Conservation (phyloP, 2,329 filamentous ascomycete species). For the Curvularia sp. region DNA sequence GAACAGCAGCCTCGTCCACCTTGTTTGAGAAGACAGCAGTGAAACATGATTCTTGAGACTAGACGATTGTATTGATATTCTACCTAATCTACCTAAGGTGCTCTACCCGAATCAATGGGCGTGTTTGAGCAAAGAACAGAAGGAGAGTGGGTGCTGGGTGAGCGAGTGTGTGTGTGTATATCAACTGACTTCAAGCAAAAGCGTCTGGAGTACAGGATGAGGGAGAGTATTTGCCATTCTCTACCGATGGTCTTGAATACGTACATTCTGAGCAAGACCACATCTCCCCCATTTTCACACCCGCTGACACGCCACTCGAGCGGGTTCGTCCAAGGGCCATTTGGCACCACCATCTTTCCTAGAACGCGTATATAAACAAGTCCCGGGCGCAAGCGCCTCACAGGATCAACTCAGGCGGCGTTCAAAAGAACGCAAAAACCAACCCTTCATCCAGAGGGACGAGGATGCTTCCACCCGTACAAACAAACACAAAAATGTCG, state of each 20-base stretch:
- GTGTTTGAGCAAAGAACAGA: constrained; percentile 17
- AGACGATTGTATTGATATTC: constrained; percentile 16
- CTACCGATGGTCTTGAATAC: constrained; percentile 30
- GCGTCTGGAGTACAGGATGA: constrained; percentile 18
- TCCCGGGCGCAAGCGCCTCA: constrained; percentile 42
- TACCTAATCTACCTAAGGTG: constrained; percentile 23
- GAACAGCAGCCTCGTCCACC: not conserved
- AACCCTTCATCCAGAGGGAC: constrained; percentile 51
- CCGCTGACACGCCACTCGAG: constrained; percentile 22
- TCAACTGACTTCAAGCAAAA: constrained; percentile 9
- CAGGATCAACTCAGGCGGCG: constrained; percentile 46
- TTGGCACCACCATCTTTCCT: constrained; percentile 18
- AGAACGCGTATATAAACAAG: constrained; percentile 25
- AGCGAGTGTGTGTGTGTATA: constrained; percentile 22
- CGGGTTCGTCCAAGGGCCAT: constrained; percentile 19
- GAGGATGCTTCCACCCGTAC: constrained; percentile 49
- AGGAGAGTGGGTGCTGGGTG: constrained; percentile 23
- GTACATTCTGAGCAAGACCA: constrained; percentile 16
- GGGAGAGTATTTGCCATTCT: constrained; percentile 35
- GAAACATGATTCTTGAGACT: not conserved
- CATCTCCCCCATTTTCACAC: constrained; percentile 32
- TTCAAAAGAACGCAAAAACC: constrained; percentile 43
- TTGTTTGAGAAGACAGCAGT: not conserved
- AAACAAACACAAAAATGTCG: constrained; percentile 50
- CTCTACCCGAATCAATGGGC: constrained; percentile 23